Evolutionary conservation across 192 early-diverging fungal species (phyloP).

Genomic region (Rhizophagus prolifer): DNA sequence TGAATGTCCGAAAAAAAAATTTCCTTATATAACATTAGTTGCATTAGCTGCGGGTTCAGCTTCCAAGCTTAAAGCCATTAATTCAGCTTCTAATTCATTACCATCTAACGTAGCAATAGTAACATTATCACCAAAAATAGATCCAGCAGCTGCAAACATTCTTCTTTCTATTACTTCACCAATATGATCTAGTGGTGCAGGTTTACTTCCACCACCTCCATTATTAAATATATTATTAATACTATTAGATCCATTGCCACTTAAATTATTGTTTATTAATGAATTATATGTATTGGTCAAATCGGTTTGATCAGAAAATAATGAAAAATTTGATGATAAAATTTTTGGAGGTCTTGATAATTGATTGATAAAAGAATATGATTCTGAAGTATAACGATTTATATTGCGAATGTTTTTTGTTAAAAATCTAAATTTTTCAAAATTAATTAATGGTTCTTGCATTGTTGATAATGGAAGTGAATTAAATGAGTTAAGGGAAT

Average conservation of each 20-base stretch:
- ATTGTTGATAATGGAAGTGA: background rate
- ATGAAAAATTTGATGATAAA: background rate
- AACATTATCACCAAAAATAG: conserved; percentile 16
- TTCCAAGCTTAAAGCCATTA: conserved; percentile 14
- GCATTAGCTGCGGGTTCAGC: background rate
- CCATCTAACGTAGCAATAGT: conserved; percentile 13
- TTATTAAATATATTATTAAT: background rate
- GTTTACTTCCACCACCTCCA: background rate
- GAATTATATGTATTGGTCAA: background rate
- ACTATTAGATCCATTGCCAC: background rate
- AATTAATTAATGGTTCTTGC: conserved; percentile 38
- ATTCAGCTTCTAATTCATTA: conserved; percentile 21
- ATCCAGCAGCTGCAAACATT: conserved; percentile 9
- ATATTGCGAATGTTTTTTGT: conserved; percentile 40
- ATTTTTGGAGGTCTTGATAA: conserved; percentile 1
- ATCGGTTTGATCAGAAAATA: no score
- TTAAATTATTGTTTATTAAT: background rate
- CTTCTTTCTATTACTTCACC: conserved; percentile 24
- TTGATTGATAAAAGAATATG: conserved; percentile 19
- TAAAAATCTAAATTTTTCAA: conserved; percentile 49
- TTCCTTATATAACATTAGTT: no score
- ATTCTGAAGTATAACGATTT: background rate
- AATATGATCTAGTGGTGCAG: conserved; percentile 5
- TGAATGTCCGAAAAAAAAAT: no score
- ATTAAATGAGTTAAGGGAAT: background rate